A percentile compares a stretch with the other conserved stretches of the same genome.
Evolutionary conservation across 176 grass and related monocot genomes (phyloP).

Genomic region (Musa troglodytarum): DNA sequence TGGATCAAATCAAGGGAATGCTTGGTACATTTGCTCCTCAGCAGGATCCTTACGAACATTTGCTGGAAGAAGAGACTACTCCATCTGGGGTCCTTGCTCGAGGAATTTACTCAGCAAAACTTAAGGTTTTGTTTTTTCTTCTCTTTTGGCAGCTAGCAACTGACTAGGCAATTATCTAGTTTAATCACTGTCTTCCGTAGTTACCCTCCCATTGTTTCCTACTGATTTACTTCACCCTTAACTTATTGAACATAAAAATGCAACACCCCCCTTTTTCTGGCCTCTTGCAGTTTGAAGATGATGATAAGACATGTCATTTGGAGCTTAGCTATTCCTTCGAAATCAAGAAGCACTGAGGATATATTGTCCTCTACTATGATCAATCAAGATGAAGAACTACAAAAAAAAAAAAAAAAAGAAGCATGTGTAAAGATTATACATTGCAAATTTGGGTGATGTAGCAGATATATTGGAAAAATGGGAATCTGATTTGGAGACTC

Average conservation of each 20-base stretch:
- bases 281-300: constrained; percentile 40
- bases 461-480: too few relatives aligned
- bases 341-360: constrained; percentile 30
- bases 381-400: not conserved
- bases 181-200: not conserved
- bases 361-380: not conserved
- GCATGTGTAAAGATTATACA: too few relatives aligned
- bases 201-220: not conserved
- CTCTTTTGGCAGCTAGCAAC: not conserved
- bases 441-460: too few relatives aligned
- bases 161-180: not conserved
- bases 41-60: constrained; percentile 24
- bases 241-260: too few relatives aligned
- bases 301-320: constrained; percentile 35
- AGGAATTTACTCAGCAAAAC: constrained; percentile 37
- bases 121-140: constrained; percentile 19
- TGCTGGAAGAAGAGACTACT: constrained; percentile 46
- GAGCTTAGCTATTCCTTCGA: constrained; percentile 37
- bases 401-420: too few relatives aligned
- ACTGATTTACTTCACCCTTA: not conserved
- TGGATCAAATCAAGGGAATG: constrained; percentile 45
- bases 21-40: constrained; percentile 38
- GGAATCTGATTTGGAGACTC: too few relatives aligned
- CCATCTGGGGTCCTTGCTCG: constrained; percentile 32
- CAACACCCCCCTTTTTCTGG: too few relatives aligned